A percentile compares a stretch with the other conserved stretches of the same genome.
Evolutionary conservation across 441 rosid species (phyloP).

Genomic region (Erodium chrysanthum): DNA sequence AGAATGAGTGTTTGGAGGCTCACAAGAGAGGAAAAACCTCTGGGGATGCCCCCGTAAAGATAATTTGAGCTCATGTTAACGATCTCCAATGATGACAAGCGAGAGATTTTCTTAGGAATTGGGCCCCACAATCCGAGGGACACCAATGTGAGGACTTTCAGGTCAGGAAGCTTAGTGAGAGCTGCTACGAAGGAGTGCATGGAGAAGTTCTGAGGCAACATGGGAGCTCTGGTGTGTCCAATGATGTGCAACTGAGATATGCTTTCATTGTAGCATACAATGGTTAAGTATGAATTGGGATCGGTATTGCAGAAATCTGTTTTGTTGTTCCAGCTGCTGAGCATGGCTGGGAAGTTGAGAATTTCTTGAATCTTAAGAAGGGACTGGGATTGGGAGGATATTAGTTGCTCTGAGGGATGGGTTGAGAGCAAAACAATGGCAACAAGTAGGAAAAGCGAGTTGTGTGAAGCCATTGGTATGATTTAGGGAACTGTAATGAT

Average conservation of each 20-base stretch:
- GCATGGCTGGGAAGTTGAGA: conserved; percentile 47
- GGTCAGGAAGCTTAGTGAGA: conserved; percentile 53
- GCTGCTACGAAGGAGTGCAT: conserved; percentile 65
- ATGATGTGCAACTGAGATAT: conserved; percentile 73
- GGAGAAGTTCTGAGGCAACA: conserved; percentile 62
- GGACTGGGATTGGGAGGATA: conserved; percentile 56
- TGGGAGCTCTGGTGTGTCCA: conserved; percentile 39
- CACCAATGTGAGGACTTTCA: conserved; percentile 73
- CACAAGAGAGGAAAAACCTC: conserved; percentile 43
- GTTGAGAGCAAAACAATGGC: conserved; percentile 28
- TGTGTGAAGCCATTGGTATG: background rate
- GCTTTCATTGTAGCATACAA: conserved; percentile 68
- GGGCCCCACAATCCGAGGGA: conserved; percentile 91
- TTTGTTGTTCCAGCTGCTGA: conserved; percentile 55
- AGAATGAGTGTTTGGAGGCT: conserved; percentile 69
- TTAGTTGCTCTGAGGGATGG: conserved; percentile 42
- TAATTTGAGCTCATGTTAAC: conserved; percentile 77
- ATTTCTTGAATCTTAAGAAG: conserved; percentile 58
- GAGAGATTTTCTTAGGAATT: conserved; percentile 58
- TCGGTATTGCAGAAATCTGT: conserved; percentile 80
- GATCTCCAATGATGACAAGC: conserved; percentile 58
- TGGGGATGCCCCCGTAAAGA: conserved; percentile 57
- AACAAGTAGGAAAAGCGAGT: conserved; percentile 19
- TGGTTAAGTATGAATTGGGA: conserved; percentile 48
- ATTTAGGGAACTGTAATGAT: background rate